Evolutionary conservation across 257 asterid species (phyloP).

Genomic region (Plantago elongata): DNA sequence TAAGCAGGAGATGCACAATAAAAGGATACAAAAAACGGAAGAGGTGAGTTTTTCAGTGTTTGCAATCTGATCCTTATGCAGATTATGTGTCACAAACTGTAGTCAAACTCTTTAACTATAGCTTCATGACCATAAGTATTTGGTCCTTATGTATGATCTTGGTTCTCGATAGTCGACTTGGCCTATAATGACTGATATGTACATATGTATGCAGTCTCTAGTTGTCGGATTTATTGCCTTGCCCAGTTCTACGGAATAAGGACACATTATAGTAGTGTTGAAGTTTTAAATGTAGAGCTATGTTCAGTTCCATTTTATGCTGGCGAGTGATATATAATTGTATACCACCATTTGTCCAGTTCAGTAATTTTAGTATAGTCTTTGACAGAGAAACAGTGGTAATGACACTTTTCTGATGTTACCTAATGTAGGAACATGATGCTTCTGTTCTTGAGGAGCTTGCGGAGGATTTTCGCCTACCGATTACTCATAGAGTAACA

Average conservation of each 20-base stretch:
- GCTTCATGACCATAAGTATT: no score
- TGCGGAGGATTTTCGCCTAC: slow-evolving; percentile 84
- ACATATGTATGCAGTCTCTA: neutral
- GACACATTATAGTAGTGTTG: neutral
- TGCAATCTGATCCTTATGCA: neutral
- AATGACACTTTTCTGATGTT: slow-evolving; percentile 17
- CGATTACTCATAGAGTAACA: slow-evolving; percentile 71
- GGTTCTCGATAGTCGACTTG: neutral
- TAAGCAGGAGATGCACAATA: slow-evolving; percentile 52
- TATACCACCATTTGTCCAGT: slow-evolving; percentile 4
- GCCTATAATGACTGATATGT: neutral
- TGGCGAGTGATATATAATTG: neutral
- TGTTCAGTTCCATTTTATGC: neutral
- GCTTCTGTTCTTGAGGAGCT: slow-evolving; percentile 88
- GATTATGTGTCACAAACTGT: neutral
- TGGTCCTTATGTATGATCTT: neutral
- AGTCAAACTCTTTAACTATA: no score
- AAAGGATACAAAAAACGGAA: slow-evolving; percentile 38
- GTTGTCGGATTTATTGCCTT: neutral
- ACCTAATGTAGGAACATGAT: slow-evolving; percentile 44
- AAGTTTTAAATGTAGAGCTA: neutral
- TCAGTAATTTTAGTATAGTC: slow-evolving; percentile 5
- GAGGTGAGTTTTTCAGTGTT: slow-evolving; percentile 55
- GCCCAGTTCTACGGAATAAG: neutral
- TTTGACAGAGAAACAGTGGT: no score